phyloP scores from a whole-genome alignment of 768 basidiomycete genomes.

The Imleria badia region DNA sequence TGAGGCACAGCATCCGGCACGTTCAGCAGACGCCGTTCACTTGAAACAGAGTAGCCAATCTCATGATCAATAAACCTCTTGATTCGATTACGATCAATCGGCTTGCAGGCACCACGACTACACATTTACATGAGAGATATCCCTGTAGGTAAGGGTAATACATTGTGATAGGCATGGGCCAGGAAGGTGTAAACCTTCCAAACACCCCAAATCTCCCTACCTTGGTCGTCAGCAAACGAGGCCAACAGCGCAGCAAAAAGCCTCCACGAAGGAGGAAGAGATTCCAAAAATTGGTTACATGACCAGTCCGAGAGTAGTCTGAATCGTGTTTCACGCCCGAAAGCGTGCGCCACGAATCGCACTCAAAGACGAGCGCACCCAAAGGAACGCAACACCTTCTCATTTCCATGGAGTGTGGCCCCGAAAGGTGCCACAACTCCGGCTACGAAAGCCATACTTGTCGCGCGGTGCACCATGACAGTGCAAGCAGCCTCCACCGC shows the following conservation, averaged over 20 bases:
- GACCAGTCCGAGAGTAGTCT: slow-evolving; percentile 27
- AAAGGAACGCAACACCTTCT: slow-evolving; percentile 7
- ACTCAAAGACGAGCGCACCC: slow-evolving; percentile 18
- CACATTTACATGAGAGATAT: background rate
- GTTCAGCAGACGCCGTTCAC: background rate
- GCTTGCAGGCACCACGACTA: background rate
- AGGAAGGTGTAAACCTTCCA: no score
- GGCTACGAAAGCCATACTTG: background rate
- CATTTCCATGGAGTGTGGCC: slow-evolving; percentile 13
- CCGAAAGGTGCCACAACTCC: background rate
- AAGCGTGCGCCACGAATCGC: slow-evolving; percentile 23
- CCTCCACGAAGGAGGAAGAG: slow-evolving; percentile 18
- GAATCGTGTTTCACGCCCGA: slow-evolving; percentile 26
- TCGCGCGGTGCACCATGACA: background rate
- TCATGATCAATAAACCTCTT: background rate
- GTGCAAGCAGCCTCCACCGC: background rate
- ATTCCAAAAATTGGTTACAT: slow-evolving; percentile 15
- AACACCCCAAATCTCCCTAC: background rate
- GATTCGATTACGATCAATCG: background rate
- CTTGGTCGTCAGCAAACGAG: background rate
- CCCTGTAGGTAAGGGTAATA: background rate
- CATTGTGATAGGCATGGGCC: background rate
- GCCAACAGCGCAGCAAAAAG: background rate
- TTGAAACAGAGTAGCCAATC: background rate
- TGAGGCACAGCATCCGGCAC: background rate